Percentiles rank a stretch among this genome's conserved stretches.
phyloP scores from a whole-genome alignment of 257 asterid species.

The Nicotiana otophora region DNA sequence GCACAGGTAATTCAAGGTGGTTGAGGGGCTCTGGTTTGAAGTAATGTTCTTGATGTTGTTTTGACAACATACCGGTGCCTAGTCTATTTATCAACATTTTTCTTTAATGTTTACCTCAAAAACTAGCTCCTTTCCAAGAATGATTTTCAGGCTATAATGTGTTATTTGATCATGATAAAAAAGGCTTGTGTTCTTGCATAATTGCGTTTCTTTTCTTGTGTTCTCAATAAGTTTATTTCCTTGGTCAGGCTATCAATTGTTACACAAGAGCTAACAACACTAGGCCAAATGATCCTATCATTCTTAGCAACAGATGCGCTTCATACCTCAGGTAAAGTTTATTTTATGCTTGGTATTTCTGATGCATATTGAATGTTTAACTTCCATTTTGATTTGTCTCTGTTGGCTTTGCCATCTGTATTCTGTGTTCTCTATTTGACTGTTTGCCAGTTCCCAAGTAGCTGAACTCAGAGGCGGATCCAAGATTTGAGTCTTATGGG shows the following conservation, averaged over 20 bases:
- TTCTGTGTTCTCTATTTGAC: neutral
- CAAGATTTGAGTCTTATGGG: too few relatives aligned
- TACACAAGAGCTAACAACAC: constrained; percentile 76
- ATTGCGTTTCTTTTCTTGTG: constrained; percentile 3
- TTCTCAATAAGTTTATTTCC: constrained; percentile 7
- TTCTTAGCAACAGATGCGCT: constrained; percentile 79
- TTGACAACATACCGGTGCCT: neutral
- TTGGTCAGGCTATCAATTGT: constrained; percentile 63
- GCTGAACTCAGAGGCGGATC: too few relatives aligned
- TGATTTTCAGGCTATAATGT: neutral
- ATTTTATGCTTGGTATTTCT: neutral
- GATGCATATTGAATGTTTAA: neutral
- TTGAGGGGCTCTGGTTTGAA: neutral
- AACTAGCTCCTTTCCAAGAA: neutral
- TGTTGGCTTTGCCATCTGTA: neutral
- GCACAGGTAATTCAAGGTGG: neutral
- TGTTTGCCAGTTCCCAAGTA: neutral
- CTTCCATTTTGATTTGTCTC: neutral
- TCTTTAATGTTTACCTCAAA: neutral
- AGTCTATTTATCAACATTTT: neutral
- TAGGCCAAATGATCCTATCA: constrained; percentile 59
- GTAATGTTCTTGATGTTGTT: neutral
- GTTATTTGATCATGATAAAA: neutral
- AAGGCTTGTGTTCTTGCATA: neutral
- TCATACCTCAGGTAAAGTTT: constrained; percentile 69